Conservation (phyloP, 1,284 basidiomycete species). For the Fomitopsis schrenkii region DNA sequence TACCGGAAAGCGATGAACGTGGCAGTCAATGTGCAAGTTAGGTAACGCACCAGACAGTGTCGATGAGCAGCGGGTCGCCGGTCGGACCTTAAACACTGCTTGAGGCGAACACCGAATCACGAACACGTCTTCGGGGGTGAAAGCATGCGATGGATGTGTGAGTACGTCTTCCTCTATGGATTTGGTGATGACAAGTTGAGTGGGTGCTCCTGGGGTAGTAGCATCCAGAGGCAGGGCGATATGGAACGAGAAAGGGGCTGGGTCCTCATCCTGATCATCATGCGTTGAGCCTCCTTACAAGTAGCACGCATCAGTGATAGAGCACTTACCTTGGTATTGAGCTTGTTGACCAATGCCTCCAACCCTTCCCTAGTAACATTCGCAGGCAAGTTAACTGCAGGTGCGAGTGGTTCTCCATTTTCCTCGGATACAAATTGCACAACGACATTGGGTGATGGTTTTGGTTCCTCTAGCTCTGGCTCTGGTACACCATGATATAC, state of each 20-base stretch:
- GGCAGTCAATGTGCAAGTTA: slow-evolving; percentile 11
- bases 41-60: slow-evolving; percentile 72
- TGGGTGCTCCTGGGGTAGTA: slow-evolving; percentile 53
- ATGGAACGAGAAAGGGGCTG: slow-evolving; percentile 88
- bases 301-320: not conserved
- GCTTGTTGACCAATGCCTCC: slow-evolving; percentile 82
- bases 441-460: slow-evolving; percentile 66
- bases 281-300: not conserved
- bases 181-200: slow-evolving; percentile 75
- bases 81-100: slow-evolving; percentile 92
- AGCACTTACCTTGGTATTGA: slow-evolving; percentile 60
- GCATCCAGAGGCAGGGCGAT: slow-evolving; percentile 62
- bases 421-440: slow-evolving; percentile 91
- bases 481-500: slow-evolving; percentile 71
- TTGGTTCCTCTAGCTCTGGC: slow-evolving; percentile 52
- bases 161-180: slow-evolving; percentile 81
- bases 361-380: slow-evolving; percentile 83
- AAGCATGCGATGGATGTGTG: slow-evolving; percentile 62
- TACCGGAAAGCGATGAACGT: not conserved
- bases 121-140: slow-evolving; percentile 85
- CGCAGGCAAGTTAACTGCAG: slow-evolving; percentile 84
- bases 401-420: slow-evolving; percentile 76
- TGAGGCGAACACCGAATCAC: slow-evolving; percentile 89
- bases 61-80: slow-evolving; percentile 90
- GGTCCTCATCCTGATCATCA: slow-evolving; percentile 67